These are phyloP conservation scores for Monilinia fructicola DNA, from an alignment of 2,329 filamentous ascomycete genomes.

Conservation along the genomic window DNA sequence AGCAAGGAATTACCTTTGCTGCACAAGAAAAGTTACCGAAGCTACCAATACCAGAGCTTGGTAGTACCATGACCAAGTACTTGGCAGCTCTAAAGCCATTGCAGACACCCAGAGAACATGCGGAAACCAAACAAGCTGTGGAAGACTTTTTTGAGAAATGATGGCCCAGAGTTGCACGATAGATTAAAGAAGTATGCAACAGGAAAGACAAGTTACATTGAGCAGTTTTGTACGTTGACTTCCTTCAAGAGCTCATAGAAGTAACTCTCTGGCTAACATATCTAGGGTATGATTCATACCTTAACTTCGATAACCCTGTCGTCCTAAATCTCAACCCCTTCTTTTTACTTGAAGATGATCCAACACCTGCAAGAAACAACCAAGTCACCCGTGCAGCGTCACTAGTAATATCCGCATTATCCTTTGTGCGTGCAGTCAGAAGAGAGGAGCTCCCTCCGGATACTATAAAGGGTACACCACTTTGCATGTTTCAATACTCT, in stretches of 20 bases:
- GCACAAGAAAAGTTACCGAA: constrained; percentile 86
- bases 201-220: constrained; percentile 93
- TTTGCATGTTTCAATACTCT: constrained; percentile 99
- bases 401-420: constrained; percentile 82
- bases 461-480: constrained; percentile 74
- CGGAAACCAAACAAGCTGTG: constrained; percentile 77
- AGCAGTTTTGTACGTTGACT: constrained; percentile 83
- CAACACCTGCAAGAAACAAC: constrained; percentile 92
- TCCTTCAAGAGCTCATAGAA: neutral
- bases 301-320: constrained; percentile 97
- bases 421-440: constrained; percentile 89
- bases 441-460: constrained; percentile 92
- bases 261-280: constrained; percentile 20
- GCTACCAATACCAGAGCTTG: constrained; percentile 87
- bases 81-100: constrained; percentile 76
- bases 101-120: constrained; percentile 76
- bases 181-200: constrained; percentile 87
- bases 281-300: constrained; percentile 94
- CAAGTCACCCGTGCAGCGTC: constrained; percentile 94
- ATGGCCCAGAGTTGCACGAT: constrained; percentile 83
- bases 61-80: constrained; percentile 75
- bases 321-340: constrained; percentile 97
- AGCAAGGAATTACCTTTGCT: constrained; percentile 78
- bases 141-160: constrained; percentile 79
- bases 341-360: constrained; percentile 95